These are phyloP conservation scores for Fusarium sp. DNA, from an alignment of 2,329 filamentous ascomycete genomes.

Conservation along the genomic window DNA sequence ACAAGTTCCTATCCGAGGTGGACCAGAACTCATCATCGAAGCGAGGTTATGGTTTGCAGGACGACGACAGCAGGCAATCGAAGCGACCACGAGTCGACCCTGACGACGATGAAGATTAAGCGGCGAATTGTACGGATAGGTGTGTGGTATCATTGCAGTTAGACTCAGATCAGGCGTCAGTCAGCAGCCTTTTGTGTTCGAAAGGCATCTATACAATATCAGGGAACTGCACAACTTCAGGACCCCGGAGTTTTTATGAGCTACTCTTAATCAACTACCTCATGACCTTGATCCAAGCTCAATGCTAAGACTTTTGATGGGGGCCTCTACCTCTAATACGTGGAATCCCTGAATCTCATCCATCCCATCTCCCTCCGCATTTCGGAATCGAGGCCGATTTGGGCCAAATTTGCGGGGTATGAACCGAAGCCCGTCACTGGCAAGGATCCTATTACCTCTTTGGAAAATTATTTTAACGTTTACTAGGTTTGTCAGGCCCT, in stretches of 20 bases:
- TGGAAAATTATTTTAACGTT: slow-evolving; percentile 14
- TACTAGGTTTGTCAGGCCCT: slow-evolving; percentile 17
- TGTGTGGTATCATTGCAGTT: slow-evolving; percentile 35
- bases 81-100: slow-evolving; percentile 81
- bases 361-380: slow-evolving; percentile 18
- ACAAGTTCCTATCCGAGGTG: slow-evolving; percentile 89
- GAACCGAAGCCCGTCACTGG: slow-evolving; percentile 3
- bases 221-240: slow-evolving; percentile 6
- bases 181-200: slow-evolving; percentile 24
- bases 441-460: background rate
- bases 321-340: slow-evolving; percentile 30
- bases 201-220: slow-evolving; percentile 22
- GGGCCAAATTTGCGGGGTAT: slow-evolving; percentile 28
- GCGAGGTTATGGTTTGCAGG: slow-evolving; percentile 81
- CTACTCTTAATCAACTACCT: slow-evolving; percentile 8
- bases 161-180: slow-evolving; percentile 41
- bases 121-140: slow-evolving; percentile 16
- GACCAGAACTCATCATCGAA: slow-evolving; percentile 71
- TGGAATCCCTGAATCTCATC: slow-evolving; percentile 29
- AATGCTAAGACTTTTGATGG: slow-evolving; percentile 8
- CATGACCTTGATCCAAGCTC: background rate
- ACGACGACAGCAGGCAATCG: slow-evolving; percentile 66
- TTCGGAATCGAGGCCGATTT: slow-evolving; percentile 26
- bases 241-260: background rate
- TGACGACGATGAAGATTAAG: slow-evolving; percentile 60